These are phyloP conservation scores for Cyberlindnera bimundalis DNA, from an alignment of 805 yeast species.

Conservation along the genomic window DNA sequence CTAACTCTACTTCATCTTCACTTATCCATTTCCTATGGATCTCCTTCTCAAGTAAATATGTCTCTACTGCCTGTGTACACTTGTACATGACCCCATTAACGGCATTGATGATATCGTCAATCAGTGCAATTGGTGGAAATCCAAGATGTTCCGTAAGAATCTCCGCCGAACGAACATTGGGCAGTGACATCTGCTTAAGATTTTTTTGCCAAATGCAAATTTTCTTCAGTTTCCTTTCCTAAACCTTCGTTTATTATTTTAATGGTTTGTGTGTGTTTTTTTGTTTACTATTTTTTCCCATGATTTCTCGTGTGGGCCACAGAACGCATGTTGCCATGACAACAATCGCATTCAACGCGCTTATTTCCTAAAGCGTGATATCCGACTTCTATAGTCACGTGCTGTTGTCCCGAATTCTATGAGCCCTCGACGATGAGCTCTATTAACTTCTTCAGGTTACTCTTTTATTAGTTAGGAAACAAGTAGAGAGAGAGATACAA, in stretches of 20 bases:
- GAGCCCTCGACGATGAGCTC: too few species aligned
- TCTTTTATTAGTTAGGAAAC: too few species aligned
- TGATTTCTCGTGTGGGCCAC: too few species aligned
- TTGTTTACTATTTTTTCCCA: not conserved
- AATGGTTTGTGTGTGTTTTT: too few species aligned
- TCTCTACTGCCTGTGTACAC: slow-evolving; percentile 76
- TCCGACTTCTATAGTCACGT: too few species aligned
- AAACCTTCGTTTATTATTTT: not conserved
- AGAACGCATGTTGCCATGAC: slow-evolving; percentile 10
- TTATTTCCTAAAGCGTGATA: not conserved
- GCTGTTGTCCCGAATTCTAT: too few species aligned
- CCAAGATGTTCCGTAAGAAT: slow-evolving; percentile 83
- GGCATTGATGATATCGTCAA: slow-evolving; percentile 86
- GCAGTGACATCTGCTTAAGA: slow-evolving; percentile 17
- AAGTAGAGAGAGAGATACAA: not conserved
- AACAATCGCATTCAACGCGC: slow-evolving; percentile 3
- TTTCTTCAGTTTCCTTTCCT: not conserved
- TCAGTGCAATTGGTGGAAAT: slow-evolving; percentile 73
- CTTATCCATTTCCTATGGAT: slow-evolving; percentile 10
- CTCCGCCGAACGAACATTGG: slow-evolving; percentile 34
- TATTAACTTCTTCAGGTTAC: too few species aligned
- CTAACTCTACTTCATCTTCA: slow-evolving; percentile 61
- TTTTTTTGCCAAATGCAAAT: too few species aligned
- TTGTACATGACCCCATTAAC: slow-evolving; percentile 81
- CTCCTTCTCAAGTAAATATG: slow-evolving; percentile 42